Percentiles rank a stretch among this genome's conserved stretches.
Conservation (phyloP, 768 basidiomycete species). For the Amanita subjunquillea region DNA sequence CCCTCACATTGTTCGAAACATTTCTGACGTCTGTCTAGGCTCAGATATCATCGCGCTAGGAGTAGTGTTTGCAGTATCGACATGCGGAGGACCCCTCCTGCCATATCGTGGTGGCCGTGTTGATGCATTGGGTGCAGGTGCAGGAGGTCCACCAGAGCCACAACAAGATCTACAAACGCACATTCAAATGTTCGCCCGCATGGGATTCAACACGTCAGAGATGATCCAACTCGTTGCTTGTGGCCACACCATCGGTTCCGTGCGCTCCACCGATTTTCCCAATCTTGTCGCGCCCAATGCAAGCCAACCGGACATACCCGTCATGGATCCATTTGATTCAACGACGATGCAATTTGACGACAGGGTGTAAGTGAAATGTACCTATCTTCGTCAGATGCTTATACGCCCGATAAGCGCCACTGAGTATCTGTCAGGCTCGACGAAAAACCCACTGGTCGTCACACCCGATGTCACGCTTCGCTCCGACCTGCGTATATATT, state of each 20-base stretch:
- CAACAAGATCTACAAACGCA: slow-evolving; percentile 28
- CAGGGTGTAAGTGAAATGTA: slow-evolving; percentile 20
- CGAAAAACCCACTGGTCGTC: slow-evolving; percentile 27
- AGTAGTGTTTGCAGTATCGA: slow-evolving; percentile 23
- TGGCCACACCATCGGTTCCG: slow-evolving; percentile 41
- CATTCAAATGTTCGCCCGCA: slow-evolving; percentile 27
- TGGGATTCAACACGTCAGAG: slow-evolving; percentile 33
- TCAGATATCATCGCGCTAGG: slow-evolving; percentile 35
- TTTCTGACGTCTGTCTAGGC: slow-evolving; percentile 16
- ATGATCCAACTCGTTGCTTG: slow-evolving; percentile 43
- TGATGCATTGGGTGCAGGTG: slow-evolving; percentile 28
- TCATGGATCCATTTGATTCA: slow-evolving; percentile 28
- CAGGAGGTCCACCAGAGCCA: slow-evolving; percentile 31
- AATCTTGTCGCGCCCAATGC: slow-evolving; percentile 24
- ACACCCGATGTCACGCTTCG: slow-evolving; percentile 21
- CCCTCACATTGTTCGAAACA: neutral
- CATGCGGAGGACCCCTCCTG: slow-evolving; percentile 37
- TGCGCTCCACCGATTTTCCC: slow-evolving; percentile 35
- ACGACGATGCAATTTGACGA: slow-evolving; percentile 30
- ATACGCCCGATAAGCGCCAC: slow-evolving; percentile 18
- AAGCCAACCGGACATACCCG: slow-evolving; percentile 15
- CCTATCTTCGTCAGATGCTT: neutral
- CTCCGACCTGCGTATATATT: slow-evolving; percentile 31
- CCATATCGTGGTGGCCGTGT: slow-evolving; percentile 31
- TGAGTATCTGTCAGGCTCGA: slow-evolving; percentile 28